These are phyloP conservation scores for Tolypocladium ovalisporum DNA, from an alignment of 2,329 filamentous ascomycete genomes.

Conservation along the genomic window DNA sequence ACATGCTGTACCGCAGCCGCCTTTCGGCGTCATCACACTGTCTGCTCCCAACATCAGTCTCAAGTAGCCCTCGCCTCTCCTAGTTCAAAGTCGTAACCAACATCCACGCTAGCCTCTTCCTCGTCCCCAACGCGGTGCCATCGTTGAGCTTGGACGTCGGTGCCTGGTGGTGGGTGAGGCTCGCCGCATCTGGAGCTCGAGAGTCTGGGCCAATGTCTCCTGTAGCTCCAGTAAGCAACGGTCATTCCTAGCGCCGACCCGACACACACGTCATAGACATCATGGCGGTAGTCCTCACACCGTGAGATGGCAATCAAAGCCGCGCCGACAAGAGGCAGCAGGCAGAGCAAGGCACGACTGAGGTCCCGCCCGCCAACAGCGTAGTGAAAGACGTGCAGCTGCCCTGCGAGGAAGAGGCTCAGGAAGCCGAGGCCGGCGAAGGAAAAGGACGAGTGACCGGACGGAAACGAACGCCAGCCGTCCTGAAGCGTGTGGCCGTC, in stretches of 20 bases:
- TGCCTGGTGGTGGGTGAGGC: conserved; percentile 40
- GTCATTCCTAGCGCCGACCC: conserved; percentile 49
- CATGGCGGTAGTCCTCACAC: conserved; percentile 60
- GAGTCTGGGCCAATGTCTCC: conserved; percentile 50
- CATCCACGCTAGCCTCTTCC: conserved; percentile 34
- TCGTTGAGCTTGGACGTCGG: conserved; percentile 16
- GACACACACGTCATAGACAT: conserved; percentile 57
- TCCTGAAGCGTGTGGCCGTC: conserved; percentile 63
- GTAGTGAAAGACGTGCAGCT: conserved; percentile 46
- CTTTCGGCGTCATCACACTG: neutral
- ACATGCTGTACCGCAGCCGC: neutral
- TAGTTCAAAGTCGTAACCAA: conserved; percentile 17
- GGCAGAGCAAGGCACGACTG: conserved; percentile 43
- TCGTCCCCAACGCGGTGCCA: conserved; percentile 41
- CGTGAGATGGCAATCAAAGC: conserved; percentile 58
- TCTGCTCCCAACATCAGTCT: conserved; percentile 10
- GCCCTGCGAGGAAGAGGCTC: conserved; percentile 57
- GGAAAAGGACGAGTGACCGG: conserved; percentile 68
- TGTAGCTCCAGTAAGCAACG: conserved; percentile 55
- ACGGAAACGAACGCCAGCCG: conserved; percentile 76
- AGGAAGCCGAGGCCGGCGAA: conserved; percentile 72
- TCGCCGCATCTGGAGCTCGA: conserved; percentile 41
- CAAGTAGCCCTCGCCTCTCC: conserved; percentile 12
- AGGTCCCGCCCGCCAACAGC: conserved; percentile 37
- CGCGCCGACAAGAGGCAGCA: conserved; percentile 50